A percentile compares a stretch with the other conserved stretches of the same genome.
These are phyloP conservation scores for Halenospora varia DNA, from an alignment of 495 filamentous ascomycete genomes.

Conservation along the genomic window DNA sequence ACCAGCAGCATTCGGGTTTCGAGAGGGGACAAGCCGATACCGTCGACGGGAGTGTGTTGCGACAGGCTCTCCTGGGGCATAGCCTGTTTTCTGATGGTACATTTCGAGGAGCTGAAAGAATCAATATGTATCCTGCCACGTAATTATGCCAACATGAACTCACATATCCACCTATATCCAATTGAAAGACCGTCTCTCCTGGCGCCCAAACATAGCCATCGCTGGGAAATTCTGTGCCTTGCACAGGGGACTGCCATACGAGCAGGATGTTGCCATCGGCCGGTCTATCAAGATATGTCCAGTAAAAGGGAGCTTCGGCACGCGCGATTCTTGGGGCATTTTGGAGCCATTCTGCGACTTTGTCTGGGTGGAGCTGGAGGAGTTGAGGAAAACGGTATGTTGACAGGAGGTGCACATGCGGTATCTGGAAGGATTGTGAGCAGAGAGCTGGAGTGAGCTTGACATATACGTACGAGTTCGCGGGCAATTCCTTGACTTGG, in stretches of 20 bases:
- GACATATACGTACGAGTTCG: slow-evolving; percentile 46
- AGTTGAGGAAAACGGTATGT: slow-evolving; percentile 67
- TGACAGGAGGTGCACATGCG: slow-evolving; percentile 83
- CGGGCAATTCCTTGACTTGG: slow-evolving; percentile 59
- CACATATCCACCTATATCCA: slow-evolving; percentile 76
- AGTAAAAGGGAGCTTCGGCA: slow-evolving; percentile 74
- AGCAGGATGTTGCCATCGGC: slow-evolving; percentile 75
- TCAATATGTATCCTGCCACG: not conserved
- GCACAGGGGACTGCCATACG: slow-evolving; percentile 75
- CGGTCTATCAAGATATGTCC: slow-evolving; percentile 85
- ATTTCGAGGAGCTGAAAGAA: slow-evolving; percentile 63
- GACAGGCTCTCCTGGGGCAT: slow-evolving; percentile 61
- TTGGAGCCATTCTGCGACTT: slow-evolving; percentile 72
- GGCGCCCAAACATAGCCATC: slow-evolving; percentile 92
- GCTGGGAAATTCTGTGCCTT: slow-evolving; percentile 69
- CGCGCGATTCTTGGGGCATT: slow-evolving; percentile 76
- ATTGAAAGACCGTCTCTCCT: slow-evolving; percentile 63
- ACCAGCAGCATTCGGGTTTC: slow-evolving; percentile 52
- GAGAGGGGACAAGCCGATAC: slow-evolving; percentile 71
- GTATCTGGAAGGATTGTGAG: slow-evolving; percentile 50
- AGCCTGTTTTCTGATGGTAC: slow-evolving; percentile 75
- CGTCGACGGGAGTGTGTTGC: slow-evolving; percentile 74
- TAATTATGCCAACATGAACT: slow-evolving; percentile 25
- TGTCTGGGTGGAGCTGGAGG: slow-evolving; percentile 59
- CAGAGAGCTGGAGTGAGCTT: not conserved